Evolutionary conservation across 345 rosid genomes (phyloP).

Genomic region (Camelina hispida): DNA sequence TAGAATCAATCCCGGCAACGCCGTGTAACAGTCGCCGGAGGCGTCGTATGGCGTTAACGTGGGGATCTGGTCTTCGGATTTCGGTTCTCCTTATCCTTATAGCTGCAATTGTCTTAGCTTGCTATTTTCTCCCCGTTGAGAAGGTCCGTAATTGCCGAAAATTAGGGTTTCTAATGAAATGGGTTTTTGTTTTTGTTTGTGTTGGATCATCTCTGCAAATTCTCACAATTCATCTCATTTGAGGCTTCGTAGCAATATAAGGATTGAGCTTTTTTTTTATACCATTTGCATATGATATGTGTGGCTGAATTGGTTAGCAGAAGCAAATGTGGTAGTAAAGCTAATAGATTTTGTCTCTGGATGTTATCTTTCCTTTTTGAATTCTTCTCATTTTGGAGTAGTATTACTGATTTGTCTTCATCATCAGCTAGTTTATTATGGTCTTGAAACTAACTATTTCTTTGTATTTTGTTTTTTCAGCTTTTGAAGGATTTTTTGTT

Average conservation of each 20-base stretch:
- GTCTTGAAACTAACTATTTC: neutral
- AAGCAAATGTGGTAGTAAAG: slow-evolving; percentile 9
- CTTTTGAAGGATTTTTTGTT: slow-evolving; percentile 84
- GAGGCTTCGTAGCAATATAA: slow-evolving; percentile 9
- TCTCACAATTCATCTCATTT: neutral
- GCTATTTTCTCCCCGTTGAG: slow-evolving; percentile 89
- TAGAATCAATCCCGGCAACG: slow-evolving; percentile 21
- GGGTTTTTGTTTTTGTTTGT: slow-evolving; percentile 27
- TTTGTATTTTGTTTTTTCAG: slow-evolving; percentile 48
- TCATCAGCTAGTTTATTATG: neutral
- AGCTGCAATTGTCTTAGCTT: slow-evolving; percentile 72
- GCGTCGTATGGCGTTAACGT: slow-evolving; percentile 73
- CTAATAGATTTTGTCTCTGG: slow-evolving; percentile 2
- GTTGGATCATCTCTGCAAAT: slow-evolving; percentile 20
- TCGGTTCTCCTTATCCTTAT: slow-evolving; percentile 68
- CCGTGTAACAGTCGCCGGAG: slow-evolving; percentile 12
- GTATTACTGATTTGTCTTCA: neutral
- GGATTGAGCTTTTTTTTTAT: slow-evolving; percentile 2
- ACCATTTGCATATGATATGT: neutral
- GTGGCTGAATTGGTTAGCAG: neutral
- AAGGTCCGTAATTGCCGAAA: slow-evolving; percentile 51
- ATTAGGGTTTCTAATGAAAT: slow-evolving; percentile 19
- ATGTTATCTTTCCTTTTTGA: neutral
- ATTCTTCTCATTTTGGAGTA: neutral
- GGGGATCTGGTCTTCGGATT: slow-evolving; percentile 79